Conservation (phyloP, 768 basidiomycete genomes). For the Leccinum broughii region DNA sequence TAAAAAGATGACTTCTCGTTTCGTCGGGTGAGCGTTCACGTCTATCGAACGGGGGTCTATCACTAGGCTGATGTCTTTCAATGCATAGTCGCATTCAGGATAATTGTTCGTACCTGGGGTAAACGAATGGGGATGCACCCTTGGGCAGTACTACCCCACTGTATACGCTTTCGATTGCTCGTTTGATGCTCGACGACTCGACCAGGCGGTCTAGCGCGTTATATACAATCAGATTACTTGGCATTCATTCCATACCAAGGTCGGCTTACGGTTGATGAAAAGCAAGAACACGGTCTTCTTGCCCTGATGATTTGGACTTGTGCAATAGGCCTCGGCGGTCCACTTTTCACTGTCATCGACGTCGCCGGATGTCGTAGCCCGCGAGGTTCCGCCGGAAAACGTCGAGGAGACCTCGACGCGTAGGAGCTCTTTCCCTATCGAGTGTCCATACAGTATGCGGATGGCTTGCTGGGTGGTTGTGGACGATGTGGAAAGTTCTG, state of each 20-base stretch:
- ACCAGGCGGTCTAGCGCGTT: constrained; percentile 76
- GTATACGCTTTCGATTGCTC: constrained; percentile 86
- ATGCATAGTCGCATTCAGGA: neutral
- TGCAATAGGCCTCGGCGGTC: constrained; percentile 74
- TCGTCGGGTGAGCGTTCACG: constrained; percentile 98
- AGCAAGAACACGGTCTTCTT: constrained; percentile 85
- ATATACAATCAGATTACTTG: neutral
- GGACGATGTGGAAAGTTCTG: constrained; percentile 81
- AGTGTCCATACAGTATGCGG: constrained; percentile 75
- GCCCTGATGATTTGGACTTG: constrained; percentile 84
- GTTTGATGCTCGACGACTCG: constrained; percentile 83
- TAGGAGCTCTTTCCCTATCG: constrained; percentile 76
- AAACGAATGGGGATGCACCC: constrained; percentile 88
- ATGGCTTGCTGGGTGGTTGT: constrained; percentile 70
- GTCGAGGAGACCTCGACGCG: constrained; percentile 40
- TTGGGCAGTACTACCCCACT: constrained; percentile 77
- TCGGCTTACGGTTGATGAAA: constrained; percentile 88
- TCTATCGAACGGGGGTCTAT: constrained; percentile 91
- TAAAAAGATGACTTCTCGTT: constrained; percentile 93
- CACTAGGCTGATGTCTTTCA: constrained; percentile 52
- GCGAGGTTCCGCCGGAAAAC: constrained; percentile 23
- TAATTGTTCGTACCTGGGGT: constrained; percentile 65
- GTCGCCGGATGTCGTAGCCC: constrained; percentile 16
- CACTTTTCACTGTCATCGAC: constrained; percentile 51
- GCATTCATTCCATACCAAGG: neutral